Evolutionary conservation across 2,329 filamentous ascomycete genomes (phyloP), one percentile per base, ranked within the genome.

Genomic region (Ophiostoma novo-ulmi): DNA sequence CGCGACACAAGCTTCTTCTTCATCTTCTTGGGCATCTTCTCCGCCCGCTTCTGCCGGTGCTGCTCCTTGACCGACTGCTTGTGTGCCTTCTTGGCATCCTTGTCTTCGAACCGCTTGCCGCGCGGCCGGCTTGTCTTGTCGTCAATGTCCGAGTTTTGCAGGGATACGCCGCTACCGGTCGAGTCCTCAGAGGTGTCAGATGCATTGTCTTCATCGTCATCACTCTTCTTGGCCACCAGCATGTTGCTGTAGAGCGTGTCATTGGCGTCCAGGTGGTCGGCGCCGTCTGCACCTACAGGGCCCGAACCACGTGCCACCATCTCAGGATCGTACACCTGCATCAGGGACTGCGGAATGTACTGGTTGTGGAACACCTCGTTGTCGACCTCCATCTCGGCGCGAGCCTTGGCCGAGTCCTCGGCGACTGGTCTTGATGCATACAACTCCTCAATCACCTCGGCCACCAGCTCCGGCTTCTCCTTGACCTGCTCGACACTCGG

Each of bases 301-400:
- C 69, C 69, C 10, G 65, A 64, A 36, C 71, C 70, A 6, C 69
- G 69, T 2, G 69, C 71, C 75, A 98, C 95, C 75, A 94, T 90
- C 80, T 98, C 95, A 68, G 97, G 89, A 78, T 99, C 94, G 79
- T 97, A 97, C 5, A 99, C 94, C 77, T 99, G 93, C 75, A 98
- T 92, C 63, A 99, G 84, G 0, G 92, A 98, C 79, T 97, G 94
- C 0, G 95, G 95, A 69, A 99, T 98, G 79, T 96, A 99, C 79
- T 97, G 93, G 76, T 97, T 91, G 76, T 94, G 87, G 82, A 97
- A 99, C 6, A 98, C 95, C 74, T 95, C 92, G 71, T 93, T 92
- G 76, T 97, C 92, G 11, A 94, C 88, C 74, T 94, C 90, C 22
- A 88, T 83, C 69, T 89, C 85, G 1, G 86, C 88, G 36, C 75